Conservation (phyloP, 2,329 filamentous ascomycete species). For the Graphiopsis chlorocephala region DNA sequence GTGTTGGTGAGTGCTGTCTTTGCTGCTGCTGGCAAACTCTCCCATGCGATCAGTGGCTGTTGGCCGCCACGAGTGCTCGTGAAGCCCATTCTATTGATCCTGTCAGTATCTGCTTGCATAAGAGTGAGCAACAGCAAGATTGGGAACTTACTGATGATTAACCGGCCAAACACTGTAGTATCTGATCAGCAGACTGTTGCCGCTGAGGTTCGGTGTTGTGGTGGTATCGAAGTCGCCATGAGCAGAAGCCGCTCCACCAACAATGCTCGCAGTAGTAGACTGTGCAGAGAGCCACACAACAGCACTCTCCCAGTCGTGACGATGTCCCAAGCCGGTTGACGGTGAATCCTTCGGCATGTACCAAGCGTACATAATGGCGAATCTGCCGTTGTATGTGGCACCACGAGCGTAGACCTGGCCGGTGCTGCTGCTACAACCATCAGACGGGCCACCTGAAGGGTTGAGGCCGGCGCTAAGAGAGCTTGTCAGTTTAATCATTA, state of each 20-base stretch:
- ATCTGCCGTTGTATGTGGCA: slow-evolving; percentile 40
- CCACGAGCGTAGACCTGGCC: slow-evolving; percentile 54
- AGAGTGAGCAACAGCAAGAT: slow-evolving; percentile 22
- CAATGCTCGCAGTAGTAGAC: slow-evolving; percentile 41
- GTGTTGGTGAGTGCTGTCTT: slow-evolving; percentile 44
- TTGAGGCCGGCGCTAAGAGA: slow-evolving; percentile 43
- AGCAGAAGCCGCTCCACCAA: slow-evolving; percentile 52
- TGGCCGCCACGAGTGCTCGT: slow-evolving; percentile 62
- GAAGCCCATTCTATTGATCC: slow-evolving; percentile 59
- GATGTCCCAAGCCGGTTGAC: slow-evolving; percentile 47
- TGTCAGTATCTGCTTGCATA: slow-evolving; percentile 25
- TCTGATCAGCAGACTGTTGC: slow-evolving; percentile 45
- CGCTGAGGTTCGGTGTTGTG: slow-evolving; percentile 42
- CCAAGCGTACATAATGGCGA: slow-evolving; percentile 55
- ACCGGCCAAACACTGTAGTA: slow-evolving; percentile 51
- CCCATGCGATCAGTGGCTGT: slow-evolving; percentile 46
- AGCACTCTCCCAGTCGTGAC: slow-evolving; percentile 57
- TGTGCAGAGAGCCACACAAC: slow-evolving; percentile 51
- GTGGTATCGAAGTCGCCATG: slow-evolving; percentile 50
- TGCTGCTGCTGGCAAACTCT: slow-evolving; percentile 46
- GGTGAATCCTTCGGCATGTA: slow-evolving; percentile 51
- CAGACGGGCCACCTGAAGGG: slow-evolving; percentile 39
- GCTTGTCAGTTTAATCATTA: neutral
- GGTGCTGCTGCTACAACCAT: slow-evolving; percentile 43
- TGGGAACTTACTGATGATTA: slow-evolving; percentile 45